Base-by-base conservation (phyloP, 2,329 filamentous ascomycete genomes). In the Fusarium brevicatenulatum region DNA sequence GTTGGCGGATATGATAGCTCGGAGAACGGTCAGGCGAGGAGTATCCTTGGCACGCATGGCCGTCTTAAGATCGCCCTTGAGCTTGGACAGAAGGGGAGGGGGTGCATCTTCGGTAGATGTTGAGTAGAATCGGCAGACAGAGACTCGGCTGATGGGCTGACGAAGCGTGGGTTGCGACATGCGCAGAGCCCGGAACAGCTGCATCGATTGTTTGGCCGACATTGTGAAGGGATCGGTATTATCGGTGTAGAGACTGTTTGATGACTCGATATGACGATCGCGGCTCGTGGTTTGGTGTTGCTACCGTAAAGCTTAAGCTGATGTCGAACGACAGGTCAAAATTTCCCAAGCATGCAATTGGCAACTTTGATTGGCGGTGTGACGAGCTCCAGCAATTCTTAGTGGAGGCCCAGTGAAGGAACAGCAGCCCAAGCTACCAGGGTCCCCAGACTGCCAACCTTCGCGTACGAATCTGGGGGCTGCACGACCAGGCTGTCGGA, bases 41-140 rank as follows among this genome's bases (percentile, higher is more conserved):
- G 85, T 82, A 78, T 92, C 90, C 81, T 91, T 92, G 75, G 86
- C 85, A 66, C 87, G 87, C 90, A 92, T 92, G 54, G 91, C 90
- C 15, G 85, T 81, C 83, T 92, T 92, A 70, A 92, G 84, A 75
- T 92, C 90, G 71, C 80, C 82, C 77, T 89, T 89, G 76, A 91
- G 83, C 81, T 86, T 88, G 60, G 84, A 80, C 47, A 89, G 81
- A 13, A 89, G 80, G 16, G 87, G 84, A 43, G 87, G 86, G 28
- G 81, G 74, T 9, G 82, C 77, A 68, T 83, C 81, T 62, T 79
- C 78, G 44, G 83, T 72, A 67, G 70, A 65, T 40, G 79, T 77
- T 54, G 82, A 82, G 76, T 81, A 82, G 73, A 77, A 73, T 53
- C 78, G 78, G 54, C 71, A 69, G 68, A 64, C 32, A 36, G 63